A percentile compares a stretch with the other conserved stretches of the same genome.
Evolutionary conservation across 1,284 basidiomycete species (phyloP).

Genomic region (Ustilago curta): DNA sequence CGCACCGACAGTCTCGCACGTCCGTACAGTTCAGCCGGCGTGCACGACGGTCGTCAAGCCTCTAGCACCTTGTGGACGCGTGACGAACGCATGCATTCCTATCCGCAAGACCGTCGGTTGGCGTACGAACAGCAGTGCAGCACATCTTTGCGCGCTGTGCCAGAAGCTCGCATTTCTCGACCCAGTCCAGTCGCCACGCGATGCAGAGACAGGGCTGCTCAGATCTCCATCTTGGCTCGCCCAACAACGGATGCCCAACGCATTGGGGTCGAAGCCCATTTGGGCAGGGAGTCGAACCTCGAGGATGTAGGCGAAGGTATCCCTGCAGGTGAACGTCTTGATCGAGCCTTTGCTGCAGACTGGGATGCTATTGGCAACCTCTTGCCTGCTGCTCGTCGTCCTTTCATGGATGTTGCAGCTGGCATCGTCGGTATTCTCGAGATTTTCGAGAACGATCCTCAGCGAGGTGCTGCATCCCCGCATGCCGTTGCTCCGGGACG

Average conservation of each 20-base stretch:
- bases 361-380: slow-evolving; percentile 44
- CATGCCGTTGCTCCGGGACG: slow-evolving; percentile 7
- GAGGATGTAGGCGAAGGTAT: slow-evolving; percentile 25
- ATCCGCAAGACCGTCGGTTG: slow-evolving; percentile 25
- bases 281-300: slow-evolving; percentile 21
- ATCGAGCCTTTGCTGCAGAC: slow-evolving; percentile 36
- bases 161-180: slow-evolving; percentile 17
- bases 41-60: slow-evolving; percentile 12
- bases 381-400: slow-evolving; percentile 21
- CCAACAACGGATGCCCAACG: slow-evolving; percentile 33
- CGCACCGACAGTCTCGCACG: slow-evolving; percentile 12
- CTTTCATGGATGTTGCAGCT: slow-evolving; percentile 45
- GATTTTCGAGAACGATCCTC: slow-evolving; percentile 2
- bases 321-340: slow-evolving; percentile 33
- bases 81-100: slow-evolving; percentile 15
- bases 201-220: slow-evolving; percentile 30
- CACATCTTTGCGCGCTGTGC: slow-evolving; percentile 17
- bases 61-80: slow-evolving; percentile 5
- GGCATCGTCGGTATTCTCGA: slow-evolving; percentile 41
- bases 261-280: slow-evolving; percentile 15
- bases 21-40: slow-evolving; percentile 18
- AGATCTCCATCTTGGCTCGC: slow-evolving; percentile 32
- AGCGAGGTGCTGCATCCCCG: neutral
- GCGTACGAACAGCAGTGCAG: slow-evolving; percentile 8
- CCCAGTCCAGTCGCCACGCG: slow-evolving; percentile 15